These are phyloP conservation scores for Magnusiomyces magnusii DNA, from an alignment of 1,139 yeast species.

Conservation along the genomic window DNA sequence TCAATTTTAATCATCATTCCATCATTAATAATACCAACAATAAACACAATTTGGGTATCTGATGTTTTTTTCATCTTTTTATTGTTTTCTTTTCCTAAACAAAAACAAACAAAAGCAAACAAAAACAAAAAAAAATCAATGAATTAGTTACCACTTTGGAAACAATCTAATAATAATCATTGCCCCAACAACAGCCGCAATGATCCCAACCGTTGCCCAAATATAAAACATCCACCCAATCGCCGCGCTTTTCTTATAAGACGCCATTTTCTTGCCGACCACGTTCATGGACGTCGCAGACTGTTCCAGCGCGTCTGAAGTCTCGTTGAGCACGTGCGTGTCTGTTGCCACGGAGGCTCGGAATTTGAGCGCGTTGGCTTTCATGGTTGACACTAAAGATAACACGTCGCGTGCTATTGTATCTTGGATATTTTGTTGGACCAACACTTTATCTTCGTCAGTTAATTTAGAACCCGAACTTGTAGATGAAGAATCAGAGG, in stretches of 20 bases:
- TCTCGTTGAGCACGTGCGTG: constrained; percentile 29
- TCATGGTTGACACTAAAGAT: constrained; percentile 43
- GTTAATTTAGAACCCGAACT: constrained; percentile 16
- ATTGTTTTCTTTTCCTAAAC: neutral
- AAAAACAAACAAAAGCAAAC: neutral
- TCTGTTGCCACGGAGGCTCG: constrained; percentile 34
- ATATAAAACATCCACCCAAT: constrained; percentile 38
- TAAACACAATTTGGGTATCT: neutral
- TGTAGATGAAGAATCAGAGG: neutral
- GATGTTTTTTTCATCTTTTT: neutral
- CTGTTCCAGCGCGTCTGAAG: constrained; percentile 32
- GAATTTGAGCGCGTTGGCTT: constrained; percentile 42
- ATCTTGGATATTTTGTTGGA: constrained; percentile 36
- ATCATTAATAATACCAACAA: neutral
- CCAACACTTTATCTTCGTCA: constrained; percentile 25
- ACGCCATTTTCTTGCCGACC: constrained; percentile 31
- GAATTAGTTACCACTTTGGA: constrained; percentile 33
- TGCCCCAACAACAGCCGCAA: constrained; percentile 30
- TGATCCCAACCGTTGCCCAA: constrained; percentile 31
- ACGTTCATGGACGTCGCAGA: constrained; percentile 32
- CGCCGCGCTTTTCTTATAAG: constrained; percentile 32
- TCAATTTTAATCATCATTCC: no score
- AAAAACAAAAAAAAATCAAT: neutral
- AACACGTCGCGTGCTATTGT: constrained; percentile 42
- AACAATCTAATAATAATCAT: constrained; percentile 34